Base-by-base conservation (phyloP, 371 early-diverging fungal genomes). In the Syncephalis plumigaleata region DNA sequence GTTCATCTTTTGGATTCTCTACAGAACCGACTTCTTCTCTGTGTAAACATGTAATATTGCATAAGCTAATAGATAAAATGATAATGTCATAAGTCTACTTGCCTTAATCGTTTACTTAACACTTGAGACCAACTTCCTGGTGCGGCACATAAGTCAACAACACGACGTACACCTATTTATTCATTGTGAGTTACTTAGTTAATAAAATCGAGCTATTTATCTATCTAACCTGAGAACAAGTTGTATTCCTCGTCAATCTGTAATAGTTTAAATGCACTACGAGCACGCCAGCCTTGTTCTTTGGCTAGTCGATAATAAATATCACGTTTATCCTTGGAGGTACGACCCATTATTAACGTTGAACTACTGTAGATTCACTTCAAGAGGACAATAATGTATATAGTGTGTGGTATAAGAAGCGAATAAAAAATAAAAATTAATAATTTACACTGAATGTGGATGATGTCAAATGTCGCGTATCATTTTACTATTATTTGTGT, bases 101-200 rank as follows among this genome's bases (percentile, higher is more conserved):
- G 68, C 70, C 57, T 68, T 15, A 84, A 67, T 49, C 75, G 75
- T 54, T 77, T 71, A 46, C 81, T 75, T 20, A n/a, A 70, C 11
- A 99, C 98, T 65, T 99, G 99, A 31, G 87, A 84, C 99, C 99
- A 98, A 64, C 91, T 90, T 18, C 99, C 99, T 0, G 99, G 99
- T 2, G 99, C 98, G 15, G 98, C 98, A 65, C 98, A 99, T 39
- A 99, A 71, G 71, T 98, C 98, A 21, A 99, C 97, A 21, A 87
- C 88, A 50, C 81, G 70, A 26, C 75, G 76, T n/a, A 93, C 89
- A 23, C 80, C 79, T 81, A 58, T 39, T 1, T 17, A 22, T 18
- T 38, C 37, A 3, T 37, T 17, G 2, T 25, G 18, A 44, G 18
- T 8, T 17, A 9, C 17, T 38, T n/a, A n/a, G n/a, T n/a, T n/a